phyloP scores from a whole-genome alignment of 179 eudicot genomes.

The Beta lomatogona region DNA sequence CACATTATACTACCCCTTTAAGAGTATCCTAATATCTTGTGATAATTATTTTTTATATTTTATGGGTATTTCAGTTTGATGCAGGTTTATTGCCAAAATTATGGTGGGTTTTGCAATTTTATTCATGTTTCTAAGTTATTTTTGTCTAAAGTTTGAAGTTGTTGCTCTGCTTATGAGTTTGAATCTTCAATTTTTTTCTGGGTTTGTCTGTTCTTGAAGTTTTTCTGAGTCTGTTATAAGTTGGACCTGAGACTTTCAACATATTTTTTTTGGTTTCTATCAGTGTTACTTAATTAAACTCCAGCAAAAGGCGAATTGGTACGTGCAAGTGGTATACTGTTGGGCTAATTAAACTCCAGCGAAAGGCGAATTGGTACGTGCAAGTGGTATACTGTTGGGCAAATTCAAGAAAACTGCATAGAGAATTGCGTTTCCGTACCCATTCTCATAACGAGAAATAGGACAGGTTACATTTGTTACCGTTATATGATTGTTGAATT shows the following conservation, averaged over 20 bases:
- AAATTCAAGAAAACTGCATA: too few species aligned
- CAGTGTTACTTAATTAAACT: too few species aligned
- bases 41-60: background rate
- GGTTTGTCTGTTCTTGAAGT: background rate
- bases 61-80: constrained; percentile 5
- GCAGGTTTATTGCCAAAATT: constrained; percentile 1
- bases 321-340: too few species aligned
- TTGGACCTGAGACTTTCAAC: background rate
- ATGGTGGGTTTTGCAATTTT: background rate
- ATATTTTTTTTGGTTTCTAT: background rate
- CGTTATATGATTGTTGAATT: background rate
- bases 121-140: background rate
- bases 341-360: too few species aligned
- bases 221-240: background rate
- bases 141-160: background rate
- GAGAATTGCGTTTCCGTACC: too few species aligned
- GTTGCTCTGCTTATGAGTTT: background rate
- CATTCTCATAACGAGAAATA: too few species aligned
- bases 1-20: constrained; percentile 5
- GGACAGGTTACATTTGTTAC: too few species aligned
- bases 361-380: too few species aligned
- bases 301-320: too few species aligned
- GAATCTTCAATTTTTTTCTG: background rate
- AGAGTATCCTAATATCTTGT: background rate
- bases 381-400: too few species aligned